phyloP scores from a whole-genome alignment of 2,329 filamentous ascomycete species.

The Colletotrichum gloeosporioides region DNA sequence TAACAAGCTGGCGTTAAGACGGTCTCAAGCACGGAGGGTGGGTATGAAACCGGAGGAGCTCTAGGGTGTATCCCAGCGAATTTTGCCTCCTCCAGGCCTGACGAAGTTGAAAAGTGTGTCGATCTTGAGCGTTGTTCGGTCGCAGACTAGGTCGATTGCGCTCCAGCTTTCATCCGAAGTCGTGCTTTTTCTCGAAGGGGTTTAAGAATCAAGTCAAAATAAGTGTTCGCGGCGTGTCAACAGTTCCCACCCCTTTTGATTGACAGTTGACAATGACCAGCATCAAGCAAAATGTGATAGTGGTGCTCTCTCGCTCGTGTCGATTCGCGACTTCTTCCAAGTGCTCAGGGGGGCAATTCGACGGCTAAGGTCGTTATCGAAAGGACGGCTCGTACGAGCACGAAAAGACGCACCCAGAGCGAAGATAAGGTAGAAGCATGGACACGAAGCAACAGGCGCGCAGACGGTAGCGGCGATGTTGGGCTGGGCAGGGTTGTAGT shows the following conservation, averaged over 20 bases:
- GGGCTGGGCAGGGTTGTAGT: neutral
- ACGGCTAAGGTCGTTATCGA: neutral
- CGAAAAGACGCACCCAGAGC: neutral
- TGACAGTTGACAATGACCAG: neutral
- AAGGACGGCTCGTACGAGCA: neutral
- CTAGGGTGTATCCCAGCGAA: neutral
- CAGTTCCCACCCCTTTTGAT: neutral
- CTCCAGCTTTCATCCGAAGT: constrained; percentile 14
- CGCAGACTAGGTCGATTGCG: neutral
- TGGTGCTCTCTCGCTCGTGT: neutral
- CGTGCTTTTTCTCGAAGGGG: neutral
- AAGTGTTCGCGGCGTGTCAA: neutral
- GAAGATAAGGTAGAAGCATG: neutral
- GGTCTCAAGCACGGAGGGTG: constrained; percentile 3
- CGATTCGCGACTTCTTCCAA: neutral
- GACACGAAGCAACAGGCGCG: neutral
- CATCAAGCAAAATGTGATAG: neutral
- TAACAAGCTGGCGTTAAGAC: constrained; percentile 9
- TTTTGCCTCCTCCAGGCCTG: neutral
- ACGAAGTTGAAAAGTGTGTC: neutral
- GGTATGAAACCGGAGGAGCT: constrained; percentile 6
- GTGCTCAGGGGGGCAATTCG: neutral
- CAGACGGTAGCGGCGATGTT: neutral
- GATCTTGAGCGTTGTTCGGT: neutral
- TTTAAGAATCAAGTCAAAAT: neutral